Evolutionary conservation across 176 grass and related monocot species (phyloP).

Genomic region (Carex myosuroides): DNA sequence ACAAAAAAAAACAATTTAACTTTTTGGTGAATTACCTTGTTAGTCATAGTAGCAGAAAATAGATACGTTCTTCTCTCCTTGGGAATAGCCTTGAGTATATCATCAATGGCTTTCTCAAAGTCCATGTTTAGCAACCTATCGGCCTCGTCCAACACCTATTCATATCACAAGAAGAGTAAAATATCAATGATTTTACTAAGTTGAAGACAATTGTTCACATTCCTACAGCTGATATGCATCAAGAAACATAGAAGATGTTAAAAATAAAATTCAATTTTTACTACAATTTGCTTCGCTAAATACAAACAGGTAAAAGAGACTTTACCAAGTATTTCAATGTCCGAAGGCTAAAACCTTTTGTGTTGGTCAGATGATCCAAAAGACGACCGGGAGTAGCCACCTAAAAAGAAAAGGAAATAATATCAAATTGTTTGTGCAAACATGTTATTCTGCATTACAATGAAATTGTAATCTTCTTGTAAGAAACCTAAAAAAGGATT

Average conservation of each 20-base stretch:
- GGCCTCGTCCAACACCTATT: constrained; percentile 82
- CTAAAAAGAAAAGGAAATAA: constrained; percentile 34
- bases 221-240: background rate
- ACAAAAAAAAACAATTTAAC: background rate
- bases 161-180: constrained; percentile 10
- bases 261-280: background rate
- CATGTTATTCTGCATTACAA: background rate
- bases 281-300: background rate
- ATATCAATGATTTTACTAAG: background rate
- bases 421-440: constrained; percentile 14
- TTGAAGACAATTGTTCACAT: background rate
- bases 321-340: constrained; percentile 80
- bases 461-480: background rate
- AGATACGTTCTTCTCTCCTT: constrained; percentile 75
- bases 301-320: background rate
- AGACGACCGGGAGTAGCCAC: constrained; percentile 73
- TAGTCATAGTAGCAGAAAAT: constrained; percentile 94
- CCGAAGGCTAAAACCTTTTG: constrained; percentile 79
- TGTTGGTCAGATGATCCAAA: constrained; percentile 78
- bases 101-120: constrained; percentile 87
- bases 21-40: constrained; percentile 44
- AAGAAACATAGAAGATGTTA: background rate
- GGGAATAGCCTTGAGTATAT: constrained; percentile 84
- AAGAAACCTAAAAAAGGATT: background rate
- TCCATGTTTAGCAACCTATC: constrained; percentile 86